Evolutionary conservation across 73 alveolate species (phyloP).

Genomic region (Paramecium sexaurelia): DNA sequence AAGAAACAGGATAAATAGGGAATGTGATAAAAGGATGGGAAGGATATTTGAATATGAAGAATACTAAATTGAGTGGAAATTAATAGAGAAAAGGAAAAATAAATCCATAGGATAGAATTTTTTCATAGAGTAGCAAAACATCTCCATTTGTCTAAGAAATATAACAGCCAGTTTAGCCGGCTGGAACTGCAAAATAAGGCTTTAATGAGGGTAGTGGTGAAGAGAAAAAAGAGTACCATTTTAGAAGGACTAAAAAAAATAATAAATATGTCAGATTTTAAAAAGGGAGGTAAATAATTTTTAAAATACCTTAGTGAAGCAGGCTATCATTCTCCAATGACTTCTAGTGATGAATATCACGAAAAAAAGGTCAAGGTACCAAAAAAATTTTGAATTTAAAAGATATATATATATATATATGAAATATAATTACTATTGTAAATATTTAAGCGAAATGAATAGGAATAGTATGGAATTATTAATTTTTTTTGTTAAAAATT

Average conservation of each 20-base stretch:
- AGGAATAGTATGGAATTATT: not conserved
- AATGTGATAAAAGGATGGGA: slow-evolving; percentile 48
- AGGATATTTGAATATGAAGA: not conserved
- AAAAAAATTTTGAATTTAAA: not conserved
- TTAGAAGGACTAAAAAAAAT: slow-evolving; percentile 7
- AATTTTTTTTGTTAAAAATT: not conserved
- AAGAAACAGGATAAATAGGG: not conserved
- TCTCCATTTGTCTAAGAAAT: not conserved
- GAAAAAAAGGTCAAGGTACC: not conserved
- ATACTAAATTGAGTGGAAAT: not conserved
- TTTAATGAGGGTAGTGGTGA: slow-evolving; percentile 34
- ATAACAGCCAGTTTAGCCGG: not conserved
- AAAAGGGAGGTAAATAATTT: not conserved
- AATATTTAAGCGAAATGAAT: not conserved
- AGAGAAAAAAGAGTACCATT: slow-evolving; percentile 14
- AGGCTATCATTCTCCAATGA: not conserved
- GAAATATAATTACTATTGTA: not conserved
- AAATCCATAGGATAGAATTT: not conserved
- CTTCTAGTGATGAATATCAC: slow-evolving; percentile 26
- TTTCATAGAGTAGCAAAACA: slow-evolving; percentile 25
- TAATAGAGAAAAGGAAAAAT: not conserved
- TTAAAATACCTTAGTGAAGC: not conserved
- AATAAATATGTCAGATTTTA: not conserved
- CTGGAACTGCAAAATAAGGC: not conserved
- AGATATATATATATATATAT: not conserved